phyloP scores from a whole-genome alignment of 164 flowering plant species.

The Malania oleifera region DNA sequence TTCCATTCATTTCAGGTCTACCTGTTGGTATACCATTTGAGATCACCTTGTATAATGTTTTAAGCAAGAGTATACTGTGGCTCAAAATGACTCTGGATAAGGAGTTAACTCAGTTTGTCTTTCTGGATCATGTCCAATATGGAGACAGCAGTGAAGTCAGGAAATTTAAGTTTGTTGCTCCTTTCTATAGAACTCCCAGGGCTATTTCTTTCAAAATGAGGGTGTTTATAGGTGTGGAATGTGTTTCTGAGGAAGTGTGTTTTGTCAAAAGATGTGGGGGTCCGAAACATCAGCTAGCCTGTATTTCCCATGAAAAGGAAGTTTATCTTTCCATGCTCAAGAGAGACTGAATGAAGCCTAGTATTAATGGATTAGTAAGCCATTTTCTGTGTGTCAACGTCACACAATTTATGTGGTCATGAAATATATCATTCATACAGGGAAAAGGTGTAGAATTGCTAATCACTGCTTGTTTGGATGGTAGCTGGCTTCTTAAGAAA shows the following conservation, averaged over 20 bases:
- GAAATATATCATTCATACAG: too few species aligned
- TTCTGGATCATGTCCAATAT: constrained; percentile 34
- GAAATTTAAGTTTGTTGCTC: constrained; percentile 36
- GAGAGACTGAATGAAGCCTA: constrained; percentile 3
- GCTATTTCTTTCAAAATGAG: constrained; percentile 40
- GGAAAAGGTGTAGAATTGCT: too few species aligned
- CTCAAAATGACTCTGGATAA: constrained; percentile 35
- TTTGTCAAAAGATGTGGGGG: constrained; percentile 29
- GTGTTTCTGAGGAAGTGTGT: constrained; percentile 27
- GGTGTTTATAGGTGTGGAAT: constrained; percentile 55
- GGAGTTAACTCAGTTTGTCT: constrained; percentile 40
- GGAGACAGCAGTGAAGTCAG: constrained; percentile 27
- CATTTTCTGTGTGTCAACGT: too few species aligned
- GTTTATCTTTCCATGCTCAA: constrained; percentile 33
- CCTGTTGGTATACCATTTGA: constrained; percentile 61
- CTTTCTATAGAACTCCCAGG: constrained; percentile 58
- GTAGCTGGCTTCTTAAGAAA: too few species aligned
- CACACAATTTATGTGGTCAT: background rate
- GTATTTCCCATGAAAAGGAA: constrained; percentile 50
- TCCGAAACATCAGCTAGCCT: constrained; percentile 44
- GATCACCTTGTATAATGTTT: constrained; percentile 49
- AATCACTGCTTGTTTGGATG: too few species aligned
- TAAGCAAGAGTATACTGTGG: constrained; percentile 51
- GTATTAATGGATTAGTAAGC: too few species aligned
- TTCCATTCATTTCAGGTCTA: constrained; percentile 58